Evolutionary conservation across 805 yeast species (phyloP), one percentile per base, ranked within the genome.

Genomic region (Yamadazyma ubonensis): DNA sequence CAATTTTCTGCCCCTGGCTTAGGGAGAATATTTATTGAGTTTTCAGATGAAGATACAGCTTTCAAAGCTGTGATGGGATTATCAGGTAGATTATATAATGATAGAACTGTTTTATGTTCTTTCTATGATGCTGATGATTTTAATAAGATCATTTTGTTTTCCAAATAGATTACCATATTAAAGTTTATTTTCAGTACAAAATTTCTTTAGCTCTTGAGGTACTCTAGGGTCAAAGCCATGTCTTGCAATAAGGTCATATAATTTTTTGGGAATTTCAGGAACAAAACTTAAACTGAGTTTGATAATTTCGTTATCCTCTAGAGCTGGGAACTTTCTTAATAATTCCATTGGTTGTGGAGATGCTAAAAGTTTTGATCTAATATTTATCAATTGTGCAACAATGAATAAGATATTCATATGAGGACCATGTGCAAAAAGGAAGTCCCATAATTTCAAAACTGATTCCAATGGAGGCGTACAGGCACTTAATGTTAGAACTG

Each of bases 341-440:
- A 85, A 57, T 30, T 79, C 70, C 87, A 88, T 88, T 9, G 96
- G 96, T 47, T 73, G 83, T 19, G 58, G 61, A 6, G 83, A 71
- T 11, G 63, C 64, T 40, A 90, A 58, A n/a, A 89, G 63, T 21
- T 71, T 63, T 7, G 79, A 73, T 42, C 96, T 67, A 43, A 84
- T 81, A 29, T 83, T 67, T 4, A 86, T 79, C 16, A 89, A 63
- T 56, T 86, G 96, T 2, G 96, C 91, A 6, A 88, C 86, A 2
- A 89, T 78, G 49, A 88, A 84, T 27, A 90, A 66, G 20, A 90
- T 75, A 61, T 90, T 89, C 81, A 88, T 74, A 54, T 90, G 96
- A 14, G 85, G 78, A 0, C 97, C 97, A 53, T 86, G 89, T 3
- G 96, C 95, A 60, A 89, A 84, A 51, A 88, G 63, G 49, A 89